These are phyloP conservation scores for Geotrichum klebahnii DNA, from an alignment of 1,139 yeast species.

Conservation along the genomic window DNA sequence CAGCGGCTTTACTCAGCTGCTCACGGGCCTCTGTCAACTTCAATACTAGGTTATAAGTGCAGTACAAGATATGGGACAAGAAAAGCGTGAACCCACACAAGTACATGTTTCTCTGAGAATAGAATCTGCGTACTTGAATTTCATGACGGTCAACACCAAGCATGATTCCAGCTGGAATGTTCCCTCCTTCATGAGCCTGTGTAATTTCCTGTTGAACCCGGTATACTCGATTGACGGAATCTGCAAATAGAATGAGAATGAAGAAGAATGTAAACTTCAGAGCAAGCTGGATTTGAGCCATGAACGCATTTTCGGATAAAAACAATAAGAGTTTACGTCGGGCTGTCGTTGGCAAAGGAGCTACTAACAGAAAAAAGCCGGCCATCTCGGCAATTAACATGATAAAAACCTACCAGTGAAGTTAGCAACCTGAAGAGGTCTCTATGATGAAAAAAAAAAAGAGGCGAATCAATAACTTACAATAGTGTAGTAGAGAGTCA, in stretches of 20 bases:
- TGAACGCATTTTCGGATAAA: constrained; percentile 64
- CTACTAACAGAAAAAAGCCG: constrained; percentile 73
- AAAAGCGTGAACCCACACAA: constrained; percentile 93
- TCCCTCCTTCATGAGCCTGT: constrained; percentile 23
- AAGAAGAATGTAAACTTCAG: constrained; percentile 80
- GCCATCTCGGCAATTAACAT: constrained; percentile 73
- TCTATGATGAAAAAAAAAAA: background rate
- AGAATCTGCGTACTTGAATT: constrained; percentile 83
- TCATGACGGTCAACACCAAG: constrained; percentile 57
- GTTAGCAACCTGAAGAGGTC: constrained; percentile 1
- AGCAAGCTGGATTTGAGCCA: constrained; percentile 69
- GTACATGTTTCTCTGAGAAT: constrained; percentile 95
- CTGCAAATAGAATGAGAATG: constrained; percentile 77
- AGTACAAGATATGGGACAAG: constrained; percentile 73
- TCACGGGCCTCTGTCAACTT: constrained; percentile 68
- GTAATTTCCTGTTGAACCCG: constrained; percentile 58
- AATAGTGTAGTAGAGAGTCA: constrained; percentile 72
- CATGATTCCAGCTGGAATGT: constrained; percentile 21
- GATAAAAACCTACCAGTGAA: constrained; percentile 51
- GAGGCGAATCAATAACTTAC: constrained; percentile 37
- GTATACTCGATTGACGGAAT: constrained; percentile 79
- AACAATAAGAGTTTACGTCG: constrained; percentile 65
- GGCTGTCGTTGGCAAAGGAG: constrained; percentile 76
- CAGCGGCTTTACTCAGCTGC: constrained; percentile 21
- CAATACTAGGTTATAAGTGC: constrained; percentile 80